Evolutionary conservation across 345 rosid genomes (phyloP).

Genomic region (Populus nigra): DNA sequence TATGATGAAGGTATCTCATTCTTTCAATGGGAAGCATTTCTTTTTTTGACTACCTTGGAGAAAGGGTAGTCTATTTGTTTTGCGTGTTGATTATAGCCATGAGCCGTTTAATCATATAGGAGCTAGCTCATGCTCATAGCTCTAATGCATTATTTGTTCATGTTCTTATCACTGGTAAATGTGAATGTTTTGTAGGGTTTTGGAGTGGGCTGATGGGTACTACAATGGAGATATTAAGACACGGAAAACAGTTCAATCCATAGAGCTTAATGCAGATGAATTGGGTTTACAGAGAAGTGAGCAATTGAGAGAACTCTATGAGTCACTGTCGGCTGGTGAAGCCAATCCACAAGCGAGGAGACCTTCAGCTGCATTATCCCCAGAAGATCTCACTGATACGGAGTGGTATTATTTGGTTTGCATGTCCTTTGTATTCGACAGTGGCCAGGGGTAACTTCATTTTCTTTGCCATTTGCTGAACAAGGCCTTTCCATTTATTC

Average conservation of each 20-base stretch:
- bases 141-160: neutral
- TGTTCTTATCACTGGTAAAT: neutral
- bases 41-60: neutral
- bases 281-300: constrained; percentile 86
- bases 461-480: neutral
- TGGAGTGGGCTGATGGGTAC: constrained; percentile 93
- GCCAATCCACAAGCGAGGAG: constrained; percentile 57
- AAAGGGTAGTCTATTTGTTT: neutral
- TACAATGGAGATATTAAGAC: constrained; percentile 98
- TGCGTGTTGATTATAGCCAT: neutral
- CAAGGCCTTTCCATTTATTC: neutral
- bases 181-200: constrained; percentile 40
- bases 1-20: neutral
- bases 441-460: constrained; percentile 70
- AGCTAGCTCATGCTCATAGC: neutral
- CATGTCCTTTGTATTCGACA: constrained; percentile 85
- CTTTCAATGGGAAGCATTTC: too few species aligned
- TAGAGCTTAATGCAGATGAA: constrained; percentile 59
- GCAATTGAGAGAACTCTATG: constrained; percentile 75
- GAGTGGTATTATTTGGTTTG: constrained; percentile 98
- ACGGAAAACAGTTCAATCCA: constrained; percentile 78
- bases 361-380: constrained; percentile 78
- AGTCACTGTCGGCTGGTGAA: constrained; percentile 62
- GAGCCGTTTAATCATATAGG: neutral
- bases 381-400: constrained; percentile 90